These are phyloP conservation scores for Glycine soja DNA, from an alignment of 306 rosid genomes.

Conservation along the genomic window DNA sequence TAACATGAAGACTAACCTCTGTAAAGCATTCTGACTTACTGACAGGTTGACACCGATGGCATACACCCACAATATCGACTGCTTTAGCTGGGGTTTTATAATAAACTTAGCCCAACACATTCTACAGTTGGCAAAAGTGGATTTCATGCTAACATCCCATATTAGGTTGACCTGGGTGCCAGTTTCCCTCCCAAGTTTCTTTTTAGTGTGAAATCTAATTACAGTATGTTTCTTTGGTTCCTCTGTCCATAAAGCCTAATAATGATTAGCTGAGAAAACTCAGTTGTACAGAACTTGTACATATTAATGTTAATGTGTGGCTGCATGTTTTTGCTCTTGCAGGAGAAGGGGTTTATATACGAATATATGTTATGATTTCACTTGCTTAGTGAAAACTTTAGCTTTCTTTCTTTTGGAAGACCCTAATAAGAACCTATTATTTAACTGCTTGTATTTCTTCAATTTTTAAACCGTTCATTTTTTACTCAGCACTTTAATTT, in stretches of 20 bases:
- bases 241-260: constrained; percentile 29
- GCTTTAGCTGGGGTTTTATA: constrained; percentile 56
- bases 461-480: background rate
- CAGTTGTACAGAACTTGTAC: constrained; percentile 68
- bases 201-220: constrained; percentile 39
- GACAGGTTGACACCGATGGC: constrained; percentile 47
- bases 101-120: constrained; percentile 33
- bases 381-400: constrained; percentile 7
- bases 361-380: background rate
- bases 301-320: constrained; percentile 47
- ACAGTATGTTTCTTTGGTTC: constrained; percentile 16
- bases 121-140: constrained; percentile 47
- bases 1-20: constrained; percentile 75
- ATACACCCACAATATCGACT: constrained; percentile 38
- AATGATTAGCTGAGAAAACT: constrained; percentile 45
- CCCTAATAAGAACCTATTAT: background rate
- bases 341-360: background rate
- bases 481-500: background rate
- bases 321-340: constrained; percentile 1
- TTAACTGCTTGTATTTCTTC: background rate
- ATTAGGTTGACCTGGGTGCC: constrained; percentile 46
- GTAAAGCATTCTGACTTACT: constrained; percentile 75
- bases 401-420: background rate
- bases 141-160: constrained; percentile 46
- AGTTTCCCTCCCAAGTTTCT: constrained; percentile 2